Evolutionary conservation across 208 protist species (phyloP), one percentile per base, ranked within the genome.

Genomic region (Wallacemonas sp.): DNA sequence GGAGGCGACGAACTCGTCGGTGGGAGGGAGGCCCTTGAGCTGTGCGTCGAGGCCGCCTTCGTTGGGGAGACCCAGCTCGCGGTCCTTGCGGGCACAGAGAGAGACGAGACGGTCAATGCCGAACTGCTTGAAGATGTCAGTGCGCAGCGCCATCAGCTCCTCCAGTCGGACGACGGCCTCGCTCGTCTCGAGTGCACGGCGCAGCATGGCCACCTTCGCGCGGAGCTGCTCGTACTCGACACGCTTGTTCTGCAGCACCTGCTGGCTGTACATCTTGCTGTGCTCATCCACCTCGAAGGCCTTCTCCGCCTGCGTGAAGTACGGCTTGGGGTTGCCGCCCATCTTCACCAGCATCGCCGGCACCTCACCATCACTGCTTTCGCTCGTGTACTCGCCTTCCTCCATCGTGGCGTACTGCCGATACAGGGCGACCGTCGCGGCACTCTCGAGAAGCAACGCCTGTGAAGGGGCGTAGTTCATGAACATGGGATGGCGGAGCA

Each of bases 241-340:
- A 36, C 79, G 84, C 62, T 91, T 89, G 72, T 90, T 89, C 73
- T 91, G 81, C 63, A 93, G 74, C 46, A 93, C 87, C 68, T 93
- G 83, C 63, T 93, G 87, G 50, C 79, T 89, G 70, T 78, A 93
- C 87, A 93, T 93, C 70, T 93, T 93, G 45, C 73, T 93, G 72
- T 93, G 83, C 64, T 82, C 73, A 57, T 93, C 87, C 41, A 93
- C 87, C 61, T 78, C 74, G 63, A 93, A 93, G 24, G 66, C 39
- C 63, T 79, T 79, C 36, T 63, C 63, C 9, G 75, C 69, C 60
- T 78, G 71, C 9, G 81, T 93, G 74, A 93, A 93, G 62, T 87
- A 79, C 24, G 86, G 64, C 59, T 78, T 78, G 26, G 44, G n/a
- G 38, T 62, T 62, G 37, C 75, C 83, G 42, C 79, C 78, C 80